Percentiles rank a stretch among this genome's conserved stretches.
These are phyloP conservation scores for Hypoxylon sp. DNA, from an alignment of 2,329 filamentous ascomycete species.

Conservation along the genomic window DNA sequence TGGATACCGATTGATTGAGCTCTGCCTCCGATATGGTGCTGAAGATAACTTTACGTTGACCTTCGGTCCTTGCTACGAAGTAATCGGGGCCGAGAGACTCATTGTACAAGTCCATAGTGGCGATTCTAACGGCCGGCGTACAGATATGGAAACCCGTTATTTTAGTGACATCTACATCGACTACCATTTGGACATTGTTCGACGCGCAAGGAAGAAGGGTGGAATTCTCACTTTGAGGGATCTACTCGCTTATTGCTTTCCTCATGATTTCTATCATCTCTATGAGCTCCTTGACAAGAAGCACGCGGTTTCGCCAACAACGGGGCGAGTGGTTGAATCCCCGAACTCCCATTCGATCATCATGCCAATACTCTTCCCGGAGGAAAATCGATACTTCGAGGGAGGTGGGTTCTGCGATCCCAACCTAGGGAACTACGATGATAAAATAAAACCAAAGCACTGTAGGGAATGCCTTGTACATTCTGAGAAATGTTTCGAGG, in stretches of 20 bases:
- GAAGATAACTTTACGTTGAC: constrained; percentile 7
- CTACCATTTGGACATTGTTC: constrained; percentile 33
- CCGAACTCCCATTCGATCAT: not conserved
- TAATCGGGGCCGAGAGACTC: constrained; percentile 7
- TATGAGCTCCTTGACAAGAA: constrained; percentile 23
- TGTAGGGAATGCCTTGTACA: constrained; percentile 20
- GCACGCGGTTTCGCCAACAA: not conserved
- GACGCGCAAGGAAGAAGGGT: constrained; percentile 22
- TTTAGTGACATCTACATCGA: constrained; percentile 6
- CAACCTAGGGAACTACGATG: not conserved
- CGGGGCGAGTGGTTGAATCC: not conserved
- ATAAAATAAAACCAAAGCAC: not conserved
- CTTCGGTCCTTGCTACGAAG: constrained; percentile 28
- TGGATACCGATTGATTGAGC: constrained; percentile 17
- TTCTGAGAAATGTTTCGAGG: constrained; percentile 27
- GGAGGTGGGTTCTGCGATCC: too few relatives aligned
- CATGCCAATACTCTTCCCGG: constrained; percentile 24
- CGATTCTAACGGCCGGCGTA: not conserved
- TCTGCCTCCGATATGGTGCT: constrained; percentile 23
- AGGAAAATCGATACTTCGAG: constrained; percentile 5
- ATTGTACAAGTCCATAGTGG: constrained; percentile 6
- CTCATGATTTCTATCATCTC: constrained; percentile 12
- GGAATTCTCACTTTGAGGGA: constrained; percentile 28
- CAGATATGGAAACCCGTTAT: too few relatives aligned
- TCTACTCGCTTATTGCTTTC: constrained; percentile 34